Base-by-base conservation (phyloP, 2,329 filamentous ascomycete species). In the Fusarium sp. region DNA sequence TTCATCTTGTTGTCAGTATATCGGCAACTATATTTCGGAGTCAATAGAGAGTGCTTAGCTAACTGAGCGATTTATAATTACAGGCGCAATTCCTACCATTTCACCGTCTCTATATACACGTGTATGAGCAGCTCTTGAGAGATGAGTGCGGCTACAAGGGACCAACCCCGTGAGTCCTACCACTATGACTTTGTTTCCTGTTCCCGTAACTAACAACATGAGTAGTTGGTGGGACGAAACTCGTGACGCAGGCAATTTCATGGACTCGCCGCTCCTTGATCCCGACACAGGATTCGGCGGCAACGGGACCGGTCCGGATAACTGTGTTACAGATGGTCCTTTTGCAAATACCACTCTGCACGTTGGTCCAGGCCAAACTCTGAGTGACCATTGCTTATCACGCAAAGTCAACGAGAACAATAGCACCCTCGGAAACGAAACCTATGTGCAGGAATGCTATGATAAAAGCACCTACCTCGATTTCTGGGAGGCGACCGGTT, bases 11-110 rank as follows among this genome's bases (percentile, higher is more conserved):
- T 13, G 42, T 44, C 7, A 44, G 42, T 44, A 18, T 44, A 18
- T 5, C 6, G 15, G 3, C 0, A 8, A 3, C 10, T 8, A 5
- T 17, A 7, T 10, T 3, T 11, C 9, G 9, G 4, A 0, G 10
- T 24, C 8, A 17, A 4, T 2, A 24, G 4, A 8, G 6, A 2
- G 4, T 5, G 10, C 3, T 18, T 44, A 5, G 7, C 15, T 44
- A 5, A 44, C 11, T 44, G n/a, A 18, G 0, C 15, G 12, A 0
- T 18, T 0, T 5, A 18, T 5, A 24, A 24, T 2, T 24, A 1
- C 1, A 44, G n/a, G 42, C 42, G 5, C n/a, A 44, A 1, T 44
- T 44, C 17, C 17, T 44, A 1, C n/a, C 42, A 12, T 44, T 44
- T 26, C 17, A 26, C 42, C 42, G 42, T 44, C n/a, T 44, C n/a